Evolutionary conservation across 208 protist species (phyloP).

Genomic region (Leishmania martiniquensis): DNA sequence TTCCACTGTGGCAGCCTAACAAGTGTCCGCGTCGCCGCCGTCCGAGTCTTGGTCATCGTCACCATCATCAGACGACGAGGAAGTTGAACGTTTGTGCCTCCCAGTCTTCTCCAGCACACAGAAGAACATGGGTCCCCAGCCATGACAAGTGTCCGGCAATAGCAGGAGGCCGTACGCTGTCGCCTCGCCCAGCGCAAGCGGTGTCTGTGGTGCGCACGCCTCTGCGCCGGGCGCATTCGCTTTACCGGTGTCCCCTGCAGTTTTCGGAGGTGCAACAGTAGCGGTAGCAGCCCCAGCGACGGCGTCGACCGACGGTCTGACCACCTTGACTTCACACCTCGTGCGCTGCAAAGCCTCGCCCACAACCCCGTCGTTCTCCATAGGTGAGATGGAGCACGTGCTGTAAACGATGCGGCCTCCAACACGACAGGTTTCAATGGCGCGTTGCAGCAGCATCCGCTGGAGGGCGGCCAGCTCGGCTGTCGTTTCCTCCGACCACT

Average conservation of each 20-base stretch:
- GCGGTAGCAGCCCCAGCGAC: background rate
- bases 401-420: constrained; percentile 92
- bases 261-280: background rate
- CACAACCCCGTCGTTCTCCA: constrained; percentile 92
- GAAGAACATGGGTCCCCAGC: constrained; percentile 79
- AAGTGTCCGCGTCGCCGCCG: constrained; percentile 7
- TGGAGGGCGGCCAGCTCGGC: constrained; percentile 54
- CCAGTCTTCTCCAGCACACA: constrained; percentile 69
- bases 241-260: background rate
- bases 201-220: constrained; percentile 1
- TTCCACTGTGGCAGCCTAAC: background rate
- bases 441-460: constrained; percentile 66
- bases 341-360: constrained; percentile 59
- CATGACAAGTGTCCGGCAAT: constrained; percentile 62
- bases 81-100: constrained; percentile 33
- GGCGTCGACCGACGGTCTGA: constrained; percentile 7
- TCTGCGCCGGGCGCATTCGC: background rate
- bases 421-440: constrained; percentile 71
- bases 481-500: constrained; percentile 56
- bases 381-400: constrained; percentile 88
- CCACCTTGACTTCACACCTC: constrained; percentile 58
- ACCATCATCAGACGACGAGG: constrained; percentile 13
- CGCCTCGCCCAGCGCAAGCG: constrained; percentile 51
- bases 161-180: constrained; percentile 73
- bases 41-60: constrained; percentile 33